Evolutionary conservation across 1,139 yeast species (phyloP).

Genomic region (Saccharomyces hybrid): DNA sequence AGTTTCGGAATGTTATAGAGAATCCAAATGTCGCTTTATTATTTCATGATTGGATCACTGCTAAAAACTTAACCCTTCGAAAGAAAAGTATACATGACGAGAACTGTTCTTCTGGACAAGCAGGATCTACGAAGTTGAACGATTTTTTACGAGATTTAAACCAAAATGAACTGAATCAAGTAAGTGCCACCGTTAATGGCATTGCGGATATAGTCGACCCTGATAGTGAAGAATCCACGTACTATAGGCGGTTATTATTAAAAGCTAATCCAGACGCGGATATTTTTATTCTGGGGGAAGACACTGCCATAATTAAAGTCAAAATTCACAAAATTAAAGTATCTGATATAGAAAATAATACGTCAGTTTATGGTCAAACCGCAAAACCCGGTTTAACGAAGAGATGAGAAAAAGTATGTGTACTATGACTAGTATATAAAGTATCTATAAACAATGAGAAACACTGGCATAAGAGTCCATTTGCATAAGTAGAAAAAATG

Average conservation of each 20-base stretch:
- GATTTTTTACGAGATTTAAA: conserved; percentile 64
- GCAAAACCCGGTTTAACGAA: neutral
- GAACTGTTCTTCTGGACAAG: conserved; percentile 2
- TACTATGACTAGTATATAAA: conserved; percentile 16
- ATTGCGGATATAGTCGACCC: conserved; percentile 47
- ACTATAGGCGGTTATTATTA: conserved; percentile 50
- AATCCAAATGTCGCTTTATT: conserved; percentile 78
- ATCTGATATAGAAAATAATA: conserved; percentile 68
- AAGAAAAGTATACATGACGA: conserved; percentile 19
- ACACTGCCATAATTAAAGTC: conserved; percentile 58
- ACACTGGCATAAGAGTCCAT: neutral
- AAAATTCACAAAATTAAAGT: conserved; percentile 58
- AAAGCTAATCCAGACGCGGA: conserved; percentile 61
- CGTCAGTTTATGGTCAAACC: conserved; percentile 33
- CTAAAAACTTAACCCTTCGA: conserved; percentile 36
- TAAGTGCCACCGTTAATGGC: conserved; percentile 73
- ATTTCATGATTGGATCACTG: conserved; percentile 82
- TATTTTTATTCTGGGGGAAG: conserved; percentile 54
- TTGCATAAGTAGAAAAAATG: neutral
- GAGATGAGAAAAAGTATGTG: neutral
- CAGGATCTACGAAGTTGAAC: conserved; percentile 36
- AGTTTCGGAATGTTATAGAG: conserved; percentile 53
- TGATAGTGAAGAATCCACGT: conserved; percentile 38
- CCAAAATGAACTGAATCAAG: conserved; percentile 64
- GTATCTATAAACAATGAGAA: conserved; percentile 43